Base-by-base conservation (phyloP, 345 rosid species). In the Ailanthus altissimus region DNA sequence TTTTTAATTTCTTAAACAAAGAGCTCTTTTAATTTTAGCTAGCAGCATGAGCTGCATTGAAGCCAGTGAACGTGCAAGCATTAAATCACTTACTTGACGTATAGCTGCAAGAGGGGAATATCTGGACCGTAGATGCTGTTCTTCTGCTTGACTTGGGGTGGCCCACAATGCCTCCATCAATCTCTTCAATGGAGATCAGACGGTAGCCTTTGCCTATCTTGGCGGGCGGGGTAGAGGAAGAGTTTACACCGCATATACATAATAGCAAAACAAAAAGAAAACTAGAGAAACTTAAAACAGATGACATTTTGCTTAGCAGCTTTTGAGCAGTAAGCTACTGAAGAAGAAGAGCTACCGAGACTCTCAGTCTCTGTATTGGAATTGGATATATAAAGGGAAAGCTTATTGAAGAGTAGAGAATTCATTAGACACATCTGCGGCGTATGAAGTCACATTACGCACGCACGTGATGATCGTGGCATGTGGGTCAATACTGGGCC, bases 171-270 rank as follows among this genome's bases (percentile, higher is more conserved):
- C 90, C 94, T 13, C 97, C 97, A 16, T 89, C 96, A 6, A 88
- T 84, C 79, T 93, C 97, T 77, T 90, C 89, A 57, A 91, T 49
- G 49, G 97, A 90, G 83, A 94, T 81, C 60, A 97, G 81, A 83
- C 97, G 90, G 89, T 97, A 94, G 75, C 99, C 99, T 23, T 85
- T 46, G 75, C 98, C 99, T 78, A 94, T 89, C 81, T 89, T 89
- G 66, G 85, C 32, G 3, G 82, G 80, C 2, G 56, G 42, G 8
- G 85, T 51, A 10, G 86, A 72, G 74, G 85, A 56, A 0, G 83
- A 83, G n/a, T 64, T 65, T 23, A 58, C 82, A 23, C 84, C 83
- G 61, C 53, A 77, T 76, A 81, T 32, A 68, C 88, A 83, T 59
- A 78, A 67, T 57, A 88, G 3, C 42, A 88, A 58, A 70, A 81